Percentiles rank a stretch among this genome's conserved stretches.
phyloP scores from a whole-genome alignment of 164 flowering plant species.

The Tetracentron sinense region DNA sequence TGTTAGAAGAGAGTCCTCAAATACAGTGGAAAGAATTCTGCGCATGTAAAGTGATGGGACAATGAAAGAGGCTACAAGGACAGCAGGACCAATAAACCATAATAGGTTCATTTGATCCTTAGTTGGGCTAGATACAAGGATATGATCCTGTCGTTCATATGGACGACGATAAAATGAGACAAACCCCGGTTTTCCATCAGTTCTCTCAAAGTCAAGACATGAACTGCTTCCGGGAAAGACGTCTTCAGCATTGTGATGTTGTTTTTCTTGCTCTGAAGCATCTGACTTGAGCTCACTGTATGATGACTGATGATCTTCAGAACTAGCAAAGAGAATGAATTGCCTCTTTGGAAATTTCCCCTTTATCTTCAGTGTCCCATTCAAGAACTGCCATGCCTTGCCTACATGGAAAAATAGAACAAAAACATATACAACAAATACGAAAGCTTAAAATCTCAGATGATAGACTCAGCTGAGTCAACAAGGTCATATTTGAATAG shows the following conservation, averaged over 20 bases:
- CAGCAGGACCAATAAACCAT: conserved; percentile 79
- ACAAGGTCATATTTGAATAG: conserved; percentile 1
- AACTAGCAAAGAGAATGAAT: conserved; percentile 33
- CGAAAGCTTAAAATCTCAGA: neutral
- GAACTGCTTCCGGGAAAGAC: conserved; percentile 24
- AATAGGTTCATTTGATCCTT: conserved; percentile 36
- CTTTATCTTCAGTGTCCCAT: conserved; percentile 19
- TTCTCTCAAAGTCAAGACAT: conserved; percentile 22
- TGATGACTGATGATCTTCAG: conserved; percentile 35
- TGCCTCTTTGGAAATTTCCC: conserved; percentile 25
- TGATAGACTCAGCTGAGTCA: neutral
- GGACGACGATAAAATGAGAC: conserved; percentile 64
- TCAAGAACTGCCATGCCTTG: conserved; percentile 23
- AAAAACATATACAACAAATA: conserved; percentile 4
- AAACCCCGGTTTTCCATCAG: conserved; percentile 74
- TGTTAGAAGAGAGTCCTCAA: conserved; percentile 93
- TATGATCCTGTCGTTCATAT: conserved; percentile 28
- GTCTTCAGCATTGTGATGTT: conserved; percentile 27
- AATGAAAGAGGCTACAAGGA: conserved; percentile 88
- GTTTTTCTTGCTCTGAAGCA: conserved; percentile 33
- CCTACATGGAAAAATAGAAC: conserved; percentile 19
- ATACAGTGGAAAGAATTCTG: conserved; percentile 63
- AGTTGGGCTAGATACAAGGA: conserved; percentile 15
- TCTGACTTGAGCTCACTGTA: conserved; percentile 28
- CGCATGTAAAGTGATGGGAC: conserved; percentile 86